A percentile compares a stretch with the other conserved stretches of the same genome.
Evolutionary conservation across 148 eudicot species (phyloP).

Genomic region (Vaccinium myrtillus): DNA sequence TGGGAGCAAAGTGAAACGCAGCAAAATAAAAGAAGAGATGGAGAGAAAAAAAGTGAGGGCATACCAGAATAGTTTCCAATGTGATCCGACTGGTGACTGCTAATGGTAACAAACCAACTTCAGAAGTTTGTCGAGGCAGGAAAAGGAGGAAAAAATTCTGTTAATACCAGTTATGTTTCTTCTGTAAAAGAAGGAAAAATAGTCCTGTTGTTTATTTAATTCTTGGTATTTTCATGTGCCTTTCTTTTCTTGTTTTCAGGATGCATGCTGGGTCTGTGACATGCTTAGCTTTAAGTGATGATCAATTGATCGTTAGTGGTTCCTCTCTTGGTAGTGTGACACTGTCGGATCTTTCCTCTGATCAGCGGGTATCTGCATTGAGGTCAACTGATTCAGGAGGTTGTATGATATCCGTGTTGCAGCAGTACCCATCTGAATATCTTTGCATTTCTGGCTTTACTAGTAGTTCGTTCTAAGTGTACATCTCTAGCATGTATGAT

Average conservation of each 20-base stretch:
- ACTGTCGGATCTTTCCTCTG: constrained; percentile 52
- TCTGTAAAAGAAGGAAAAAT: neutral
- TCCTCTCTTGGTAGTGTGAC: constrained; percentile 58
- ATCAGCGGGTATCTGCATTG: constrained; percentile 50
- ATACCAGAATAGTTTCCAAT: no score
- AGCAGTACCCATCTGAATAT: neutral
- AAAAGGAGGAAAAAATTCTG: neutral
- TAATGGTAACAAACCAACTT: neutral
- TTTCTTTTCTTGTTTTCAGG: constrained; percentile 37
- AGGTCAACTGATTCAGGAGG: constrained; percentile 55
- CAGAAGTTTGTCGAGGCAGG: neutral
- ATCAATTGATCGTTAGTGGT: constrained; percentile 67
- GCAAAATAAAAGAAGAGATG: neutral
- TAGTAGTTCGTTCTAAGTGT: neutral
- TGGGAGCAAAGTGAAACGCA: neutral
- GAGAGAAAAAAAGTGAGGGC: neutral
- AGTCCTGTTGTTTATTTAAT: neutral
- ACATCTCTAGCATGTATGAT: neutral
- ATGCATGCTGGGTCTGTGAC: constrained; percentile 60
- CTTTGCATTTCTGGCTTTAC: constrained; percentile 1
- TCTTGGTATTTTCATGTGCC: neutral
- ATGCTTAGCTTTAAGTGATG: constrained; percentile 64
- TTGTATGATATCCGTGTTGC: constrained; percentile 17
- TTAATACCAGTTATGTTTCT: neutral
- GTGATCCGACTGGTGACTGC: neutral